Conservation (phyloP, 306 rosid species). For the Trifolium repens region DNA sequence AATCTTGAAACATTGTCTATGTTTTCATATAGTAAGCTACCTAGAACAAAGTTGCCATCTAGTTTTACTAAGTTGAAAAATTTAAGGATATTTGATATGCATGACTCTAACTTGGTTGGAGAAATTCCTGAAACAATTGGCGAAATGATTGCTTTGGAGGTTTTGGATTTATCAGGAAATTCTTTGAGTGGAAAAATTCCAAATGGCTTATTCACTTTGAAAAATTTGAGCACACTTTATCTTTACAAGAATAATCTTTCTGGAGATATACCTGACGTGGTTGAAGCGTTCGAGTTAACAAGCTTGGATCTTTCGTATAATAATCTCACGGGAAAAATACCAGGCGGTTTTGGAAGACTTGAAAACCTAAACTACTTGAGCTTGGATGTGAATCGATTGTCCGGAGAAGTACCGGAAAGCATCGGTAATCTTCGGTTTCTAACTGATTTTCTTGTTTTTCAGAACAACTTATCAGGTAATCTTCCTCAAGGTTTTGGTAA, state of each 20-base stretch:
- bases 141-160: conserved; percentile 43
- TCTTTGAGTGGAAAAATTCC: conserved; percentile 40
- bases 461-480: conserved; percentile 44
- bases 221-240: conserved; percentile 38
- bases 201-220: conserved; percentile 34
- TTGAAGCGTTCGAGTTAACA: conserved; percentile 39
- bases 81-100: conserved; percentile 33
- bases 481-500: conserved; percentile 42
- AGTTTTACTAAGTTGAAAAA: conserved; percentile 36
- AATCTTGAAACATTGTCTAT: conserved; percentile 40
- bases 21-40: conserved; percentile 39
- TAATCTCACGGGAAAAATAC: conserved; percentile 43
- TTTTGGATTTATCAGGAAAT: conserved; percentile 31
- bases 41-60: conserved; percentile 35
- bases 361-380: conserved; percentile 7
- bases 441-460: conserved; percentile 34
- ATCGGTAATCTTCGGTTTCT: conserved; percentile 25
- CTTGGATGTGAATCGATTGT: conserved; percentile 30
- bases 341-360: conserved; percentile 37
- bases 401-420: conserved; percentile 42
- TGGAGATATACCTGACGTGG: conserved; percentile 42
- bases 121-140: conserved; percentile 42
- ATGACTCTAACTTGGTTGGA: conserved; percentile 41
- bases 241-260: conserved; percentile 29
- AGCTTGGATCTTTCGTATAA: conserved; percentile 34